Evolutionary conservation across 148 eudicot species (phyloP).

Genomic region (Vaccinium macrocarpon): DNA sequence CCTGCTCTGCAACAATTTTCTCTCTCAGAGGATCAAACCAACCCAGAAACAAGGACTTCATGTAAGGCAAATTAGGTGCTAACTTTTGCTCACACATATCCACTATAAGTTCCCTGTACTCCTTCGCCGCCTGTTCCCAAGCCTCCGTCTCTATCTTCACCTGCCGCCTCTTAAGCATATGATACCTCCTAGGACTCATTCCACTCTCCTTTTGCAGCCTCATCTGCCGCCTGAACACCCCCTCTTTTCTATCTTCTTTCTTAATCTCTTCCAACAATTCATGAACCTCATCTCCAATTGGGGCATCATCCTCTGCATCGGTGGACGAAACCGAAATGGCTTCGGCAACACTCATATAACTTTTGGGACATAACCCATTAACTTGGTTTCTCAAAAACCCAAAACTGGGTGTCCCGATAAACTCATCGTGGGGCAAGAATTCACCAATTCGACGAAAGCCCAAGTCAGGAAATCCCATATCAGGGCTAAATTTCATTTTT

Average conservation of each 20-base stretch:
- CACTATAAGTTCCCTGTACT: slow-evolving; percentile 71
- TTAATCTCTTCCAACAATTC: slow-evolving; percentile 62
- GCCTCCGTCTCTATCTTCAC: slow-evolving; percentile 84
- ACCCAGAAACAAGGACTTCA: slow-evolving; percentile 84
- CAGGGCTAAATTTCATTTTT: slow-evolving; percentile 32
- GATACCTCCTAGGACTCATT: slow-evolving; percentile 46
- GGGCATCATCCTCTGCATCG: slow-evolving; percentile 53
- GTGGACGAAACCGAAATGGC: slow-evolving; percentile 36
- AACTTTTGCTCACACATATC: slow-evolving; percentile 88
- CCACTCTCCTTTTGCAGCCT: slow-evolving; percentile 27
- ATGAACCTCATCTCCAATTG: slow-evolving; percentile 53
- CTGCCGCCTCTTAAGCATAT: slow-evolving; percentile 63
- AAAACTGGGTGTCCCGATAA: slow-evolving; percentile 25
- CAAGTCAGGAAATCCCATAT: slow-evolving; percentile 29
- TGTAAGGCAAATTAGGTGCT: slow-evolving; percentile 93
- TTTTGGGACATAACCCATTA: slow-evolving; percentile 42
- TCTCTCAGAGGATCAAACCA: slow-evolving; percentile 89
- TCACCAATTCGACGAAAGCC: slow-evolving; percentile 38
- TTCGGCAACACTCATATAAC: slow-evolving; percentile 72
- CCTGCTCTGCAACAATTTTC: slow-evolving; percentile 75
- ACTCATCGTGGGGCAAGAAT: slow-evolving; percentile 29
- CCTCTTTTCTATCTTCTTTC: slow-evolving; percentile 46
- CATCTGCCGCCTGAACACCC: neutral
- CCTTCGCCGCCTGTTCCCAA: slow-evolving; percentile 83
- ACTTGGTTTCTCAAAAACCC: slow-evolving; percentile 26